Base-by-base conservation (phyloP, 2,329 filamentous ascomycete species). In the Dactylonectria estremocensis region DNA sequence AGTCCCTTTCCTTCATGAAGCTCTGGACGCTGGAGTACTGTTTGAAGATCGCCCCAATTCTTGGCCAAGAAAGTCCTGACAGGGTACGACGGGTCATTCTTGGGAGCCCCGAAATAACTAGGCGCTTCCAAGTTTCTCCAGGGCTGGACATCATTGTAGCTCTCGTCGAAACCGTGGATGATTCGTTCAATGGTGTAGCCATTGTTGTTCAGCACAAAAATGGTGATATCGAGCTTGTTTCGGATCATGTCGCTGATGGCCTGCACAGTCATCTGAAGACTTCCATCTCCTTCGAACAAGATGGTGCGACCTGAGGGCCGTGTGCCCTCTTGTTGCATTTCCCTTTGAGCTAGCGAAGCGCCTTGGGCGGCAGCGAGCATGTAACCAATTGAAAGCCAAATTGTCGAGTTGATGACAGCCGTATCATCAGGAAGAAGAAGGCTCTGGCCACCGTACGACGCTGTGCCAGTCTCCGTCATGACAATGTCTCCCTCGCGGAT, bases 191-290 rank as follows among this genome's bases (percentile, higher is more conserved):
- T 24, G 0, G 62, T 65, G 28, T 65, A 65, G 1, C 62, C 62
- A 16, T 65, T 48, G 31, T 65, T 65, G 48, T 65, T 65, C 9
- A 65, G 5, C 5, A 65, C 20, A 20, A 65, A 59, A 5, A 65
- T 65, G 28, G 53, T 60, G n/a, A 65, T 9, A 35, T 65, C 62
- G n/a, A 65, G 24, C 13, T n/a, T 65, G n/a, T 65, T 65, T 3
- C 40, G 14, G 48, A 65, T 65, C 18, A 65, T 65, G 18, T 54
- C 49, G 46, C 62, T 65, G 20, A 65, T 54, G 16, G 48, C 37
- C 28, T 65, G 62, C 13, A 55, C 62, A n/a, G 62, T 48, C 62
- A 65, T 65, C 35, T 65, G 62, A 22, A 65, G 49, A 45, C 62
- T 65, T 11, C 62, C 62, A 5, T 65, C 62, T 10, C 62, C 62